These are phyloP conservation scores for Termitomyces eurrhizus DNA, from an alignment of 768 basidiomycete species.

Conservation along the genomic window DNA sequence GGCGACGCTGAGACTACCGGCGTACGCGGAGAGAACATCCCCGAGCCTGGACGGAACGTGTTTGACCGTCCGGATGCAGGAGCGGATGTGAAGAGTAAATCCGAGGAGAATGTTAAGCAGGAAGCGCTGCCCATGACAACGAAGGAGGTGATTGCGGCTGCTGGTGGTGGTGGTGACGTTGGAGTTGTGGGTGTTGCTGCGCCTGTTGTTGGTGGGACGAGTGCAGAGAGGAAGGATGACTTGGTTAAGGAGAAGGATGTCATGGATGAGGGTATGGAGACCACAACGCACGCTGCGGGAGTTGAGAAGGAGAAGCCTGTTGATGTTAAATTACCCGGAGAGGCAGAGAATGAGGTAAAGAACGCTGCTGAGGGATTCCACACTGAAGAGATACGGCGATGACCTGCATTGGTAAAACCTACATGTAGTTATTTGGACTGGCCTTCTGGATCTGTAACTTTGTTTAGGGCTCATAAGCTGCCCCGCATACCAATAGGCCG, in stretches of 20 bases:
- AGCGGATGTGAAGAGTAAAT: slow-evolving; percentile 38
- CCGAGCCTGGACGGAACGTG: slow-evolving; percentile 74
- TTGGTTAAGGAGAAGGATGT: neutral
- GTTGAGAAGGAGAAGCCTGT: slow-evolving; percentile 5
- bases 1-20: slow-evolving; percentile 20
- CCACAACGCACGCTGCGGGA: neutral
- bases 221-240: slow-evolving; percentile 6
- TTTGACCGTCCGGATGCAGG: slow-evolving; percentile 49
- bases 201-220: slow-evolving; percentile 13
- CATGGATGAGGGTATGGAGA: neutral
- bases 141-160: slow-evolving; percentile 9
- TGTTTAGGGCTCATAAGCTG: too few species aligned
- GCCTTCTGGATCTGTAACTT: neutral
- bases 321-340: slow-evolving; percentile 6
- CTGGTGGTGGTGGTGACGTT: slow-evolving; percentile 8
- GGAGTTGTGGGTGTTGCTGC: slow-evolving; percentile 8
- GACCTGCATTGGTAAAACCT: neutral
- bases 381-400: slow-evolving; percentile 5
- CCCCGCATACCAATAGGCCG: too few species aligned
- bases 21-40: slow-evolving; percentile 43
- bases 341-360: slow-evolving; percentile 14
- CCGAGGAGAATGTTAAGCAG: neutral
- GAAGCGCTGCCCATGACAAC: slow-evolving; percentile 11
- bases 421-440: neutral
- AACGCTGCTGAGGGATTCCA: slow-evolving; percentile 13